Conservation (phyloP, 768 basidiomycete genomes). For the Tulasnella calospora region DNA sequence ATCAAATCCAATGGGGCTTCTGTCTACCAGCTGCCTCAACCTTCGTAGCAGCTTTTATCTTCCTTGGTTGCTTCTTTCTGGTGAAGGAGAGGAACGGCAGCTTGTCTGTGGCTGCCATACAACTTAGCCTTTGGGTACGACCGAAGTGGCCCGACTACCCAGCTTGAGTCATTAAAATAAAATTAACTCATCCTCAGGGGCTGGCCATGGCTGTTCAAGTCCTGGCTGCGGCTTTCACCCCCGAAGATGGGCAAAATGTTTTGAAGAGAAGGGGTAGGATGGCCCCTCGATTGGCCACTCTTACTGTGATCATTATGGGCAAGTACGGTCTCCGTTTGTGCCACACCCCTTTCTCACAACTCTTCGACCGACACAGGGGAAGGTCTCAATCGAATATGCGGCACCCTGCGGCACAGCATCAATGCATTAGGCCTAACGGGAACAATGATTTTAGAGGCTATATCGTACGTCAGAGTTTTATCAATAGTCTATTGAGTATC, state of each 20-base stretch:
- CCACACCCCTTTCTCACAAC: not conserved
- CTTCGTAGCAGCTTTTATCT: not conserved
- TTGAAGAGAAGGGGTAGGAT: not conserved
- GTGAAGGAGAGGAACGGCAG: not conserved
- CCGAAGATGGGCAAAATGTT: not conserved
- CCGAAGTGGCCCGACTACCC: not conserved
- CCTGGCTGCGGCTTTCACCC: not conserved
- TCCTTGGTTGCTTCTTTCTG: not conserved
- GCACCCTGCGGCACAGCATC: not conserved
- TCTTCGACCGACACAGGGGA: not conserved
- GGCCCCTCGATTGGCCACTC: not conserved
- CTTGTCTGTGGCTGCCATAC: not conserved
- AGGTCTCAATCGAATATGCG: not conserved
- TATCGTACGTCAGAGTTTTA: not conserved
- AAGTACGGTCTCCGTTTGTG: not conserved
- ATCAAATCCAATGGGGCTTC: too few species aligned
- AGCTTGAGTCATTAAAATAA: not conserved
- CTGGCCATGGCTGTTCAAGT: not conserved
- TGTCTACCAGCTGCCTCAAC: too few species aligned
- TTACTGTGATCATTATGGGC: not conserved
- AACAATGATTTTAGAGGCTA: not conserved
- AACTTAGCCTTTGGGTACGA: not conserved
- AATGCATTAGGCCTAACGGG: not conserved
- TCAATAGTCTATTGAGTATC: not conserved
- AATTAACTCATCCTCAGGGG: not conserved